Percentiles rank a stretch among this genome's conserved stretches.
These are phyloP conservation scores for Combretum micranthum DNA, from an alignment of 345 rosid species.

Conservation along the genomic window DNA sequence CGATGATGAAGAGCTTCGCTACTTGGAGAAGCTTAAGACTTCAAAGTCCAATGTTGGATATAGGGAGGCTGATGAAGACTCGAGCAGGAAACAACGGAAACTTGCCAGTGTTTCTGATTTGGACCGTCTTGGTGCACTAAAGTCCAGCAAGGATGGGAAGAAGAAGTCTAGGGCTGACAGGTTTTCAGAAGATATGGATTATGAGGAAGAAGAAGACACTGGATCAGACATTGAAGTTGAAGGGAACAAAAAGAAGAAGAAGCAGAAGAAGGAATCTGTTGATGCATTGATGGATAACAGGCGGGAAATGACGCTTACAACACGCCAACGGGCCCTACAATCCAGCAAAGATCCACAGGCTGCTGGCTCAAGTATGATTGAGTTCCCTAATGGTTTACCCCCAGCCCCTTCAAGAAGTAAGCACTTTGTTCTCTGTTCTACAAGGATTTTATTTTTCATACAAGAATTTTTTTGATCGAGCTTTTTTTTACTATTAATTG, in stretches of 20 bases:
- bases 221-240: background rate
- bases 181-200: conserved; percentile 42
- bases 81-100: conserved; percentile 48
- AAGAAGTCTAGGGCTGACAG: conserved; percentile 39
- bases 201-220: conserved; percentile 45
- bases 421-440: conserved; percentile 14
- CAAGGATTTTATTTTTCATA: background rate
- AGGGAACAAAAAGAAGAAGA: conserved; percentile 19
- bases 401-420: conserved; percentile 89
- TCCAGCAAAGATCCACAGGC: conserved; percentile 58
- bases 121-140: conserved; percentile 30
- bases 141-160: conserved; percentile 44
- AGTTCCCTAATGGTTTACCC: conserved; percentile 89
- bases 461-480: conserved; percentile 2
- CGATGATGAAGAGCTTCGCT: conserved; percentile 82
- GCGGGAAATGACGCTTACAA: conserved; percentile 67
- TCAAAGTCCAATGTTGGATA: conserved; percentile 32
- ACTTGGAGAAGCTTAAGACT: conserved; percentile 67
- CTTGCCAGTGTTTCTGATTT: conserved; percentile 52
- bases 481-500: conserved; percentile 2
- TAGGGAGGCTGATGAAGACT: conserved; percentile 52
- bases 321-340: conserved; percentile 89
- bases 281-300: conserved; percentile 47
- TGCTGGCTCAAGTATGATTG: conserved; percentile 45
- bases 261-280: conserved; percentile 34